Evolutionary conservation across 441 rosid species (phyloP), one percentile per base, ranked within the genome.

Genomic region (Croton setiger): DNA sequence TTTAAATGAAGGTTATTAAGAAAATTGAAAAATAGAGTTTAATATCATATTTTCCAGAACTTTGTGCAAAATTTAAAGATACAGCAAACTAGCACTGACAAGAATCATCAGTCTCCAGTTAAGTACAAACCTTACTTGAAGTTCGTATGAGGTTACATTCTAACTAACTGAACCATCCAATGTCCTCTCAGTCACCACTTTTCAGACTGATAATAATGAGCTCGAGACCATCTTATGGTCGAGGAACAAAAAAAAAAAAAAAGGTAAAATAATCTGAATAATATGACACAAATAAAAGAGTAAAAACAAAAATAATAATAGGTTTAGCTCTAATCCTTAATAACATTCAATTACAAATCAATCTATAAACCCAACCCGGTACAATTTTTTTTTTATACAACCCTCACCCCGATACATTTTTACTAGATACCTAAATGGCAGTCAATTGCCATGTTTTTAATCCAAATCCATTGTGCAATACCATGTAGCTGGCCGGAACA

Each of bases 401-500:
- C 72, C 74, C 72, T 39, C 70, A 9, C 41, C 41, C 69, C 48
- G 35, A 72, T 48, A 66, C 39, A 21, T 39, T 9, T 62, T 66
- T 66, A 39, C 6, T 10, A 27, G 35, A 63, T 60, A 70, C 51
- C 44, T 53, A 66, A 57, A 56, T 44, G 60, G 43, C 68, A 44
- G 62, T 47, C 27, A 64, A 68, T 71, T 70, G 71, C 70, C 56
- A 31, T 45, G 66, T 60, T 56, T 52, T 51, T 27, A 62, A 33
- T 78, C 66, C 51, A 61, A 48, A 72, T 74, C 44, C 77, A 71
- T 71, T 31, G 31, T 27, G 2, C 1, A 27, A 27, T 27, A 33
- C 76, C 81, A 73, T 68, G 76, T 52, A 54, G 71, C 76, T 36
- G 60, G 78, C 76, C 54, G 20, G 66, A 54, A 31, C 65, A 69